These are phyloP conservation scores for Zygosaccharomyces siamensis DNA, from an alignment of 805 yeast genomes.

Conservation along the genomic window DNA sequence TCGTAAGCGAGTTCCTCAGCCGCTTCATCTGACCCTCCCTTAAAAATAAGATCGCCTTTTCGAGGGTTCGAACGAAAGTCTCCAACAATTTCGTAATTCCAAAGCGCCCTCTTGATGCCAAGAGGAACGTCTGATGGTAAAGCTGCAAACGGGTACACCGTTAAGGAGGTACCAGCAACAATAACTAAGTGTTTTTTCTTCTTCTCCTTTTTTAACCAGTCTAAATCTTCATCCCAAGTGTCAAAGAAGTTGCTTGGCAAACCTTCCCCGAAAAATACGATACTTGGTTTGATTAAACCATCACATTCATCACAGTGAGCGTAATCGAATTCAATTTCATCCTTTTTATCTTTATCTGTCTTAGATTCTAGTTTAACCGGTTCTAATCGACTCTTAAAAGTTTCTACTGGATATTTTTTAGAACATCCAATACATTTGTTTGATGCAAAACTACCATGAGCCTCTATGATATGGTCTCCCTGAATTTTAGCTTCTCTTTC, in stretches of 20 bases:
- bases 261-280: constrained; percentile 90
- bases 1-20: constrained; percentile 48
- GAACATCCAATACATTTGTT: constrained; percentile 80
- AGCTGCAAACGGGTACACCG: constrained; percentile 87
- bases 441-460: constrained; percentile 89
- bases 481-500: constrained; percentile 79
- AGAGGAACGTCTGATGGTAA: constrained; percentile 62
- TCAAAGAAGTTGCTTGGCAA: constrained; percentile 69
- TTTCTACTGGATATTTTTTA: constrained; percentile 45
- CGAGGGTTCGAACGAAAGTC: constrained; percentile 53
- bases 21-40: constrained; percentile 64
- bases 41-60: constrained; percentile 52
- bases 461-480: constrained; percentile 67
- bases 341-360: constrained; percentile 19
- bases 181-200: constrained; percentile 61
- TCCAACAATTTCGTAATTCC: constrained; percentile 78
- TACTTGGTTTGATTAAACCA: constrained; percentile 87
- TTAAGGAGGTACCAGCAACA: constrained; percentile 88
- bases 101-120: constrained; percentile 52
- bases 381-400: constrained; percentile 40
- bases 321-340: constrained; percentile 16
- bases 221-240: constrained; percentile 53
- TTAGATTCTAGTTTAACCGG: constrained; percentile 16
- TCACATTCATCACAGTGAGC: constrained; percentile 57
- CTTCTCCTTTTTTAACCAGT: constrained; percentile 37